Percentiles rank a stretch among this genome's conserved stretches.
Conservation (phyloP, 345 rosid species). For the Lepidium sativum region DNA sequence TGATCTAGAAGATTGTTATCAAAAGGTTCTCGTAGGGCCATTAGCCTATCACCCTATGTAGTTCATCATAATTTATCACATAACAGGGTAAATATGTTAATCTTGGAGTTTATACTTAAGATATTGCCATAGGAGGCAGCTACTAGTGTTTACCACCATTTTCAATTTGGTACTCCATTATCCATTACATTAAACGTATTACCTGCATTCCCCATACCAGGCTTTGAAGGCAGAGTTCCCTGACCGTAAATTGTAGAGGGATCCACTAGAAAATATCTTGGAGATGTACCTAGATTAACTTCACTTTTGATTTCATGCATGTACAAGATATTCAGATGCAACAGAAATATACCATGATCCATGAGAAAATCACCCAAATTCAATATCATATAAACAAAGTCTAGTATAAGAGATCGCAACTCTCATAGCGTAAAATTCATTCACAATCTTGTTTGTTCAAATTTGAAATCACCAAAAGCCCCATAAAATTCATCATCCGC, state of each 20-base stretch:
- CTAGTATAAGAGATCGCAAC: too few species aligned
- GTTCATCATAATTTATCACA: not conserved
- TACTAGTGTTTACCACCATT: not conserved
- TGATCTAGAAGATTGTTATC: not conserved
- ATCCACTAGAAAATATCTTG: constrained; percentile 74
- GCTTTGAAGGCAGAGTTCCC: constrained; percentile 78
- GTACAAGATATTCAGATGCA: constrained; percentile 16
- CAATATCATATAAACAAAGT: too few species aligned
- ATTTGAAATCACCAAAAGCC: too few species aligned
- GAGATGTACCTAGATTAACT: constrained; percentile 51
- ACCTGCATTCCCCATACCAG: constrained; percentile 85
- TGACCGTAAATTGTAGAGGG: constrained; percentile 77
- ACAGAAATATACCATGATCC: too few species aligned
- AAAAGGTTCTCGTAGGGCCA: not conserved
- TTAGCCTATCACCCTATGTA: not conserved
- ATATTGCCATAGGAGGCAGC: not conserved
- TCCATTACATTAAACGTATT: not conserved
- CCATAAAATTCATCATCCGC: too few species aligned
- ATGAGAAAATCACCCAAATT: too few species aligned
- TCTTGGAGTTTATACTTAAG: not conserved
- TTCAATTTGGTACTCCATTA: not conserved
- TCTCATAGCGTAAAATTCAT: too few species aligned
- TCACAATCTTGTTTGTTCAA: too few species aligned
- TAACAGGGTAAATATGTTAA: not conserved
- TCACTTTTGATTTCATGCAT: constrained; percentile 74